Base-by-base conservation (phyloP, 2,329 filamentous ascomycete species). In the Waltergamsia citrina region DNA sequence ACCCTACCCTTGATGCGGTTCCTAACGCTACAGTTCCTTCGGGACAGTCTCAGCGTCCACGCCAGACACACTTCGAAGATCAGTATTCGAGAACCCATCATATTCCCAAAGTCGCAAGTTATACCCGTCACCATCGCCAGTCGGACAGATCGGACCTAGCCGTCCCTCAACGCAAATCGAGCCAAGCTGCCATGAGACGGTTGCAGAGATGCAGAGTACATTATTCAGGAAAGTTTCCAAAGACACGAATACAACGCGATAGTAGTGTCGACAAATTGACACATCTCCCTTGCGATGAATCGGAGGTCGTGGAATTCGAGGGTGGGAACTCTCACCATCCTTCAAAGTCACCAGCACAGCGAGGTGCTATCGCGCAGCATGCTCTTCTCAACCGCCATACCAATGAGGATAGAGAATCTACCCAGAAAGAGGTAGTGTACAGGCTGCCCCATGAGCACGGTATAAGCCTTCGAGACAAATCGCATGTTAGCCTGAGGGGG, bases 401-500 rank as follows among this genome's bases (percentile, higher is more conserved):
- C 34, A 37, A 26, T 7, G 14, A 15, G 7, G 7, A 7, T 15
- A 7, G 29, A 18, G 14, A 14, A 12, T 12, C 29, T 30, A n/a
- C 17, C 14, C 6, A 18, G 32, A 19, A 41, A 45, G 8, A 6
- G 29, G 9, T 23, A 33, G 9, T 27, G 36, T 10, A 29, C 24
- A 6, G 27, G 37, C 25, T 51, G 29, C 45, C 50, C 20, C 33
- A 41, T 5, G 44, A 51, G 8, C 56, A 56, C 35, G 51, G 50
- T 5, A 57, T 69, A 38, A 68, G 56, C 45, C 59, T 77, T 20
- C 59, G 59, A 35, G 61, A 63, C 21, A 63, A 60, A 39, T 70
- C 68, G 2, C 70, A 76, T 47, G 60, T 75, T 43, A 76, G 71
- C 42, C 53, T 76, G 9, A 56, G 53, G 29, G 67, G 65, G 29